Evolutionary conservation across 208 protist species (phyloP).

Genomic region (Leishmania arabica): DNA sequence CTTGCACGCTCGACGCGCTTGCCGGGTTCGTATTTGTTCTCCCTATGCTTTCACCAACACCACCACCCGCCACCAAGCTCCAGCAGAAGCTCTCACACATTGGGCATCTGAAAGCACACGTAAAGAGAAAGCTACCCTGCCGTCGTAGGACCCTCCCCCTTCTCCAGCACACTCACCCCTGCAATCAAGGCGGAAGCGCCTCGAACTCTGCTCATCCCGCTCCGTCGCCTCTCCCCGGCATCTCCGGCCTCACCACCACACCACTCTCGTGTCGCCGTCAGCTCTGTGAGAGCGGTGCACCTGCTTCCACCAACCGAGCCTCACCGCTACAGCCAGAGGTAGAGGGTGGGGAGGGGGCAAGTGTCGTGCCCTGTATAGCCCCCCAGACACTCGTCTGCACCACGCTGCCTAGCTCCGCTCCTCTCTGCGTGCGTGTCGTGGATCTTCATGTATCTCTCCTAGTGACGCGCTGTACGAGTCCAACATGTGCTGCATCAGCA

Average conservation of each 20-base stretch:
- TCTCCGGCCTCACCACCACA: not conserved
- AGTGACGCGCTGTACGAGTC: slow-evolving; percentile 46
- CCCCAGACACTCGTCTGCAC: not conserved
- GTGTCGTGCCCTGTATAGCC: not conserved
- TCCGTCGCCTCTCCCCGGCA: not conserved
- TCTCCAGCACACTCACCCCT: not conserved
- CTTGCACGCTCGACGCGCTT: not conserved
- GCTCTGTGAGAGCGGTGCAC: not conserved
- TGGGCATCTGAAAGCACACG: not conserved
- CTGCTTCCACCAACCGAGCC: not conserved
- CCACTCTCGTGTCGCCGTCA: not conserved
- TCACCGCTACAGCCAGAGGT: not conserved
- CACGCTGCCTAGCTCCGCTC: not conserved
- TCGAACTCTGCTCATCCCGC: not conserved
- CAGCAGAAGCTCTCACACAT: not conserved
- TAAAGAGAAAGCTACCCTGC: not conserved
- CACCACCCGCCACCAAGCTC: not conserved
- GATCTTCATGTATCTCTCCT: not conserved
- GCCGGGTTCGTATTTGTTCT: not conserved
- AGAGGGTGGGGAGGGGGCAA: not conserved
- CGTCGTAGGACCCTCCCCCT: not conserved
- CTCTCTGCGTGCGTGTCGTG: not conserved
- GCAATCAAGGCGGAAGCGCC: not conserved
- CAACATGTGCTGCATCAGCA: slow-evolving; percentile 53
- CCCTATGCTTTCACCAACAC: not conserved